Evolutionary conservation across 2,329 filamentous ascomycete species (phyloP).

Genomic region (Tympanopsis confertula): DNA sequence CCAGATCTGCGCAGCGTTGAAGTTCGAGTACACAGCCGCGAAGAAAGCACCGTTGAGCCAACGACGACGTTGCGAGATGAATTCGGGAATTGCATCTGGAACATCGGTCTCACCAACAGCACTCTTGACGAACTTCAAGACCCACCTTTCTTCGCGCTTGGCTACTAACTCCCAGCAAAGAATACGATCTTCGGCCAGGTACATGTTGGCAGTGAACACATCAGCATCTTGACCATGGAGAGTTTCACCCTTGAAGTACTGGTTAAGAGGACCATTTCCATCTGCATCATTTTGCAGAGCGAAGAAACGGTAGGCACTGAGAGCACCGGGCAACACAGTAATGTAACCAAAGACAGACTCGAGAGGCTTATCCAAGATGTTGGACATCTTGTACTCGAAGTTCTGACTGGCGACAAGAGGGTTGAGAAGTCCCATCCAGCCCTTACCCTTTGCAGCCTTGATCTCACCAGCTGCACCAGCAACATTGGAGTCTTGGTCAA

Average conservation of each 20-base stretch:
- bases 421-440: conserved; percentile 8
- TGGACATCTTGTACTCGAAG: conserved; percentile 13
- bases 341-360: conserved; percentile 12
- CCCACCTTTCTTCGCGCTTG: conserved; percentile 59
- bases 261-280: conserved; percentile 57
- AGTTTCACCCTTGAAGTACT: conserved; percentile 66
- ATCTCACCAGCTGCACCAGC: conserved; percentile 12
- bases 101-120: conserved; percentile 65
- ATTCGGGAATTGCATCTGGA: conserved; percentile 58
- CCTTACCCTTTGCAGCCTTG: not conserved
- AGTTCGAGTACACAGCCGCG: conserved; percentile 59
- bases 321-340: conserved; percentile 39
- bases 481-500: conserved; percentile 8
- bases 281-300: conserved; percentile 59
- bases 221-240: conserved; percentile 51
- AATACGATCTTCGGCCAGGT: conserved; percentile 47
- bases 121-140: conserved; percentile 60
- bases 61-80: conserved; percentile 59
- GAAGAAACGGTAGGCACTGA: conserved; percentile 61
- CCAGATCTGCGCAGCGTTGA: conserved; percentile 62
- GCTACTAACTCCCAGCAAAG: conserved; percentile 58
- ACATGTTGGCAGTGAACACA: conserved; percentile 24
- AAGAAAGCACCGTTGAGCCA: conserved; percentile 70
- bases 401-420: conserved; percentile 11
- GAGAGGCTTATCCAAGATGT: conserved; percentile 12